Conservation (phyloP, 108 stramenopile species). For the Parmales sp. region DNA sequence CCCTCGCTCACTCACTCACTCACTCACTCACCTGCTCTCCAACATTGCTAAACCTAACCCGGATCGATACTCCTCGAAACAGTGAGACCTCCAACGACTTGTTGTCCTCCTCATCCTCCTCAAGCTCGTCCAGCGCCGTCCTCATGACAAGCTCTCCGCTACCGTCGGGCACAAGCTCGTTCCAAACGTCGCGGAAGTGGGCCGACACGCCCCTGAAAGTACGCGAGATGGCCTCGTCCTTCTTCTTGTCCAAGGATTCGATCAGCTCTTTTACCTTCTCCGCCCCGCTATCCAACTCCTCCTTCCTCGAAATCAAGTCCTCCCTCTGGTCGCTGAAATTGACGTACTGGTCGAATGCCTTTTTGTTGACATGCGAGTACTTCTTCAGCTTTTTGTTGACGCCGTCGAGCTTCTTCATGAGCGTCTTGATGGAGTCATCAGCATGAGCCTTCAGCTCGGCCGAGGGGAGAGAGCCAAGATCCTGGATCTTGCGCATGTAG, state of each 20-base stretch:
- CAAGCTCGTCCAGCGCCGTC: conserved; percentile 58
- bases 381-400: conserved; percentile 86
- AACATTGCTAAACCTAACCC: conserved; percentile 78
- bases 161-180: conserved; percentile 92
- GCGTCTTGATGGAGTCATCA: conserved; percentile 50
- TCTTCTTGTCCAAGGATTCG: conserved; percentile 84
- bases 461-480: conserved; percentile 80
- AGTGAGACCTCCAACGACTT: conserved; percentile 55
- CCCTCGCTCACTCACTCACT: no score
- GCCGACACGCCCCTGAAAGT: conserved; percentile 93
- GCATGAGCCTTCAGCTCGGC: conserved; percentile 64
- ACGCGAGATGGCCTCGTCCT: conserved; percentile 97
- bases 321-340: conserved; percentile 94
- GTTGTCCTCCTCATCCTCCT: conserved; percentile 32
- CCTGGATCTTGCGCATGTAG: conserved; percentile 80
- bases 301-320: conserved; percentile 69
- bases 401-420: conserved; percentile 69
- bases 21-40: no score
- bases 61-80: conserved; percentile 78
- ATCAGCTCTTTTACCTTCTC: conserved; percentile 85
- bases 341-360: conserved; percentile 97
- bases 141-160: conserved; percentile 87
- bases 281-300: conserved; percentile 80
- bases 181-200: conserved; percentile 93
- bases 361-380: conserved; percentile 97